A percentile compares a stretch with the other conserved stretches of the same genome.
Evolutionary conservation across 208 protist genomes (phyloP).

Genomic region (Trichomonas vaginalis): DNA sequence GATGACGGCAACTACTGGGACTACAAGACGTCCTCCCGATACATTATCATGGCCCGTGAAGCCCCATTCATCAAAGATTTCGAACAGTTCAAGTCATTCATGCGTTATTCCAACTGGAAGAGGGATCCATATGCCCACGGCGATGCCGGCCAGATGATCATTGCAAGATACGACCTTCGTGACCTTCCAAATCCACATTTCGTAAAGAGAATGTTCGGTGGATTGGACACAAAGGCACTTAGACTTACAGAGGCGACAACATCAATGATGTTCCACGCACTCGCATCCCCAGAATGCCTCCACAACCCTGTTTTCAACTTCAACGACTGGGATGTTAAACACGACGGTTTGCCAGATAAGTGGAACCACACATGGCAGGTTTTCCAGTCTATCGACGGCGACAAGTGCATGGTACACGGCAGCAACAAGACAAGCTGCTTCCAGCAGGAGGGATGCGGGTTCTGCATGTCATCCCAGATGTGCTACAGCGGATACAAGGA

Average conservation of each 20-base stretch:
- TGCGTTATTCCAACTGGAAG: not conserved
- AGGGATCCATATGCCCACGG: not conserved
- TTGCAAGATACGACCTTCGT: not conserved
- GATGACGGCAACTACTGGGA: not conserved
- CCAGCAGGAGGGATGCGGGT: not conserved
- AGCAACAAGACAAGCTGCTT: not conserved
- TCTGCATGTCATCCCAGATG: not conserved
- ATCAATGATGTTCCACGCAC: not conserved
- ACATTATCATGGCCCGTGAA: not conserved
- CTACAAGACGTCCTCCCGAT: not conserved
- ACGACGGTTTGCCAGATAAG: not conserved
- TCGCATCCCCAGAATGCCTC: not conserved
- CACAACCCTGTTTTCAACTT: not conserved
- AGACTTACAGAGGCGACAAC: not conserved
- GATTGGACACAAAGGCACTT: not conserved
- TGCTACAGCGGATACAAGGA: not conserved
- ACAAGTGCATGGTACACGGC: not conserved
- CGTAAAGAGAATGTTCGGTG: not conserved
- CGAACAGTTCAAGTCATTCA: not conserved
- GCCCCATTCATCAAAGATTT: not conserved
- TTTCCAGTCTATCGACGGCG: not conserved
- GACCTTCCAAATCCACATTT: not conserved
- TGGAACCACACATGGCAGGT: not conserved
- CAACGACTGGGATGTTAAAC: not conserved
- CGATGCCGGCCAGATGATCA: not conserved